phyloP scores from a whole-genome alignment of 2,329 filamentous ascomycete genomes.

The Exophiala sp. region DNA sequence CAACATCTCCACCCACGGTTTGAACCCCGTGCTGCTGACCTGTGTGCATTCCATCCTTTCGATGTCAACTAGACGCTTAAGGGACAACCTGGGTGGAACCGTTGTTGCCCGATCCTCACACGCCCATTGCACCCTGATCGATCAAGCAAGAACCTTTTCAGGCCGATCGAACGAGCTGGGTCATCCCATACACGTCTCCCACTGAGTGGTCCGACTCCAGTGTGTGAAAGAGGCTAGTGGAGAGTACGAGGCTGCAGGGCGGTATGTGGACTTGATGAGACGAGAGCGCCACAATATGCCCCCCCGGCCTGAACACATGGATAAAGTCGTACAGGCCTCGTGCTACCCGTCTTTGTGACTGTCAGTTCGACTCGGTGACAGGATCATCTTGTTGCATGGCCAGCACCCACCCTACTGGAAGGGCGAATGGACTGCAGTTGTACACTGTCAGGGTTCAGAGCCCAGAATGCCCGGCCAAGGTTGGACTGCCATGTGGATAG shows the following conservation, averaged over 20 bases:
- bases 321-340: not conserved
- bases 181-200: not conserved
- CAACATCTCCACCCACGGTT: not conserved
- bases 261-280: not conserved
- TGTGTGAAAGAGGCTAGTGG: not conserved
- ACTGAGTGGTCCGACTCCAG: not conserved
- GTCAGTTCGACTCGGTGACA: not conserved
- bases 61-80: not conserved
- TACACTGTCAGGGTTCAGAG: not conserved
- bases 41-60: not conserved
- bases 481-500: not conserved
- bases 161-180: not conserved
- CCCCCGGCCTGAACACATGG: not conserved
- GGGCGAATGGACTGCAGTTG: not conserved
- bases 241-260: constrained; percentile 1
- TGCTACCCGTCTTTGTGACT: not conserved
- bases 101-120: not conserved
- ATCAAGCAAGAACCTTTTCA: not conserved
- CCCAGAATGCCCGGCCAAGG: not conserved
- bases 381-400: not conserved
- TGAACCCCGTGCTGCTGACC: not conserved
- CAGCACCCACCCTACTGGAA: not conserved
- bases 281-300: not conserved
- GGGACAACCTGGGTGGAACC: not conserved
- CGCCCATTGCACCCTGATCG: not conserved